Base-by-base conservation (phyloP, 2,329 filamentous ascomycete species). In the Raffaelea ambrosiae region DNA sequence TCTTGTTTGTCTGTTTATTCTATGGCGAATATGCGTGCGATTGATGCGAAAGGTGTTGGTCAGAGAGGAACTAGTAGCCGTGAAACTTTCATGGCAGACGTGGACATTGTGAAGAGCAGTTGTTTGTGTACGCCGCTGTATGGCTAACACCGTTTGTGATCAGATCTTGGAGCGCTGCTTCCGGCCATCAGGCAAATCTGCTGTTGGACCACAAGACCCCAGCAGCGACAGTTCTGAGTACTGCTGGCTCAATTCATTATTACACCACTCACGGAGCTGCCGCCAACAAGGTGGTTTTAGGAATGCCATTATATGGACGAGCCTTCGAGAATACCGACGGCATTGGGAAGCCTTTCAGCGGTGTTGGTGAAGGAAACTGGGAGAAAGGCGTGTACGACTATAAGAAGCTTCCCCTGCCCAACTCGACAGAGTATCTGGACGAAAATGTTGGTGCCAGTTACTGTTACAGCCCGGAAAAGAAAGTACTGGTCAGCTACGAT, bases 231-330 rank as follows among this genome's bases (percentile, higher is more conserved):
- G 89, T 89, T 0, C 95, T 90, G 68, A 88, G 78, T 65, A 87
- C 85, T 3, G 69, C 78, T 4, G 70, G 74, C 1, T 89, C 90
- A 0, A 68, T 97, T 7, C 68, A 80, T 13, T 74, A 80, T 56
- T 97, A 96, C 67, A 69, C 77, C 16, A 61, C 67, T 1, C 73
- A 76, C 13, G 83, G 83, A 7, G 81, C 96, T 0, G 60, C 74
- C 0, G 61, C 81, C 0, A 61, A 72, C 51, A 96, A 95, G 67
- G 79, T 97, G 47, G 86, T 95, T 3, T 65, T 96, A 14, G 90
- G 91, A 3, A 91, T 96, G 85, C 90, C 91, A 2, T 70, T 97
- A 13, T 97, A 96, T 61, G 91, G 91, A 1, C 85, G 89, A 33
- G 81, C 87, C 0, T 97, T 96, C 62, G 74, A 81, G 56, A 78